phyloP scores from a whole-genome alignment of 2,329 filamentous ascomycete genomes.

The Anthostomella pinea region DNA sequence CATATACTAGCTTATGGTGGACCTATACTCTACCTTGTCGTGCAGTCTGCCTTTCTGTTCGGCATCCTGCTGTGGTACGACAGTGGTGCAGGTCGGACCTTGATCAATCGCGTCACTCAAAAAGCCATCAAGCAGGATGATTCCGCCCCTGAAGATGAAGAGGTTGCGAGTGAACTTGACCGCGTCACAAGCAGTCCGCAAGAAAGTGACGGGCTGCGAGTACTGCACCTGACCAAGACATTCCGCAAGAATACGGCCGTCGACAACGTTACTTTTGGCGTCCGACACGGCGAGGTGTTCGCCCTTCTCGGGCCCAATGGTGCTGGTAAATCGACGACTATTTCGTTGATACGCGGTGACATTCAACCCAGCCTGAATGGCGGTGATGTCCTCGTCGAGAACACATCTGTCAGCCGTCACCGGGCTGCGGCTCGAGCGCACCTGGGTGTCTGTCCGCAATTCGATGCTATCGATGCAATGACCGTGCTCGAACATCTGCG shows the following conservation, averaged over 20 bases:
- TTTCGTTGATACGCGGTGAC: conserved; percentile 87
- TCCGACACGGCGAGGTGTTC: conserved; percentile 79
- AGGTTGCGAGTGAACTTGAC: conserved; percentile 62
- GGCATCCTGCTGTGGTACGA: conserved; percentile 75
- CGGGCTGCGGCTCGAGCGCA: conserved; percentile 70
- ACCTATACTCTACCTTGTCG: conserved; percentile 76
- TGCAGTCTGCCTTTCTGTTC: conserved; percentile 72
- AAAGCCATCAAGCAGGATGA: conserved; percentile 27
- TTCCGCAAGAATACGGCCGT: conserved; percentile 77
- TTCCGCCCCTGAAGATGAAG: conserved; percentile 45
- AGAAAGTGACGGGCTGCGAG: conserved; percentile 66
- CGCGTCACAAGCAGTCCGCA: conserved; percentile 54
- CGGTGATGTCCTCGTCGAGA: conserved; percentile 80
- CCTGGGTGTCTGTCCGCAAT: conserved; percentile 89
- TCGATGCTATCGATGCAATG: conserved; percentile 86
- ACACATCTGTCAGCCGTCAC: conserved; percentile 69
- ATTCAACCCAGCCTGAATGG: conserved; percentile 66
- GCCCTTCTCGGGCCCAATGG: conserved; percentile 88
- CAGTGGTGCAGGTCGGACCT: conserved; percentile 61
- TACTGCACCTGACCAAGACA: conserved; percentile 74
- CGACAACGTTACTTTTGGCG: conserved; percentile 83
- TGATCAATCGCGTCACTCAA: conserved; percentile 37
- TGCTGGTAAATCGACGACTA: conserved; percentile 87
- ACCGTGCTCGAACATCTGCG: conserved; percentile 81
- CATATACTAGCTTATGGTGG: conserved; percentile 75